These are phyloP conservation scores for Fraxinus ornus DNA, from an alignment of 305 asterid species.

Conservation along the genomic window DNA sequence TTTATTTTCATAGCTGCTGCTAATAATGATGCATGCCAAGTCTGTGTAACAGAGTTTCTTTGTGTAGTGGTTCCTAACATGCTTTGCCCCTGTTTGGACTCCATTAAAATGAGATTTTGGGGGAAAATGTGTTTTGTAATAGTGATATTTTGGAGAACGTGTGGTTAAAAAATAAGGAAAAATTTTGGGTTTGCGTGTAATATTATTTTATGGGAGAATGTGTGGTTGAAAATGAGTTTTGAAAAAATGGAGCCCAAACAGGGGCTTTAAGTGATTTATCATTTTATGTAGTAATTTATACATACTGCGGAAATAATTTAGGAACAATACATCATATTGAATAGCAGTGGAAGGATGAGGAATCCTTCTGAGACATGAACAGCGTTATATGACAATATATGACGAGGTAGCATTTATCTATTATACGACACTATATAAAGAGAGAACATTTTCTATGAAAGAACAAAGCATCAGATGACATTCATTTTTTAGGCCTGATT, in stretches of 20 bases:
- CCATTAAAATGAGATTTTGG: neutral
- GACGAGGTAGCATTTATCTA: neutral
- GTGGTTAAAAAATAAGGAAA: neutral
- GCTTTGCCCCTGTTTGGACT: neutral
- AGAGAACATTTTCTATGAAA: neutral
- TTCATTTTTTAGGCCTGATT: neutral
- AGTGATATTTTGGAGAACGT: neutral
- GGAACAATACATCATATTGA: neutral
- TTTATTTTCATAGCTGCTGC: conserved; percentile 8
- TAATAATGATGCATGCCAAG: neutral
- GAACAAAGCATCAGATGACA: neutral
- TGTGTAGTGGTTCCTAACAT: neutral
- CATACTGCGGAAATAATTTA: neutral
- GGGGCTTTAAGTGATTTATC: neutral
- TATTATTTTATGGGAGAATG: neutral
- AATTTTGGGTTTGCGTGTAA: neutral
- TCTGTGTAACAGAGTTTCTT: neutral
- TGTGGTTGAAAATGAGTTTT: neutral
- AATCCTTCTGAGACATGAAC: neutral
- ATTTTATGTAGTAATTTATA: neutral
- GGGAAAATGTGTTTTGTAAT: neutral
- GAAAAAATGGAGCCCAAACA: neutral
- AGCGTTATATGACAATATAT: neutral
- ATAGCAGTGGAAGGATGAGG: neutral
- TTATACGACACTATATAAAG: neutral